phyloP scores from a whole-genome alignment of 2,329 filamentous ascomycete genomes.

The Pyricularia grisea region DNA sequence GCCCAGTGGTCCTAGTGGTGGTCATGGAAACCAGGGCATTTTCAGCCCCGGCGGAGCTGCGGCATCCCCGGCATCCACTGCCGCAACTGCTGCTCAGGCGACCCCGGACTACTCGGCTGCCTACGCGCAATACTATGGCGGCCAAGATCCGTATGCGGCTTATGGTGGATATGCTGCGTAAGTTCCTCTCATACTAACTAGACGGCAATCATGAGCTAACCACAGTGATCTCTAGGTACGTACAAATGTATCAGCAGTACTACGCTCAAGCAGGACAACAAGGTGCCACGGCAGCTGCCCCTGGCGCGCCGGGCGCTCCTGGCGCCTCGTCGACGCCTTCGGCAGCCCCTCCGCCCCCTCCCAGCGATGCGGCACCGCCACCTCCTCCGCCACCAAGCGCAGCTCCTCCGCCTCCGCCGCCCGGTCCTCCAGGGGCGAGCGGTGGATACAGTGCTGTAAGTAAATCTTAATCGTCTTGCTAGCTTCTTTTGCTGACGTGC shows the following conservation, averaged over 20 bases:
- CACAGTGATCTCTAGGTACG: not conserved
- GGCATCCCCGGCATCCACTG: not conserved
- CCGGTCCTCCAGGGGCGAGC: constrained; percentile 2
- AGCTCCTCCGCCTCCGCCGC: constrained; percentile 2
- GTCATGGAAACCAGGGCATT: not conserved
- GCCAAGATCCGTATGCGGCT: constrained; percentile 3
- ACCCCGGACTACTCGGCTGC: not conserved
- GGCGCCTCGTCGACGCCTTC: not conserved
- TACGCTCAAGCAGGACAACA: constrained; percentile 2
- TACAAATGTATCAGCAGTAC: constrained; percentile 5
- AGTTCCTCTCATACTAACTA: not conserved
- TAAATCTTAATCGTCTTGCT: not conserved
- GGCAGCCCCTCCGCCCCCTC: not conserved
- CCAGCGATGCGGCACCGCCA: constrained; percentile 1
- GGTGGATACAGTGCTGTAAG: constrained; percentile 2
- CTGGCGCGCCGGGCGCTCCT: not conserved
- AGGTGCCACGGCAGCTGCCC: not conserved
- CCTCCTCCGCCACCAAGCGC: constrained; percentile 1
- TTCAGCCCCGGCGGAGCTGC: not conserved
- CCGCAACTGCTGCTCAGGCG: not conserved
- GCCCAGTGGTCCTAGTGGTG: constrained; percentile 1
- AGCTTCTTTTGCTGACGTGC: not conserved
- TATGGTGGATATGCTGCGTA: constrained; percentile 6
- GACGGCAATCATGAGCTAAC: not conserved
- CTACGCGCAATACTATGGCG: constrained; percentile 1